Evolutionary conservation across 2,329 filamentous ascomycete species (phyloP), one percentile per base, ranked within the genome.

Genomic region (Cercospora citrullina): DNA sequence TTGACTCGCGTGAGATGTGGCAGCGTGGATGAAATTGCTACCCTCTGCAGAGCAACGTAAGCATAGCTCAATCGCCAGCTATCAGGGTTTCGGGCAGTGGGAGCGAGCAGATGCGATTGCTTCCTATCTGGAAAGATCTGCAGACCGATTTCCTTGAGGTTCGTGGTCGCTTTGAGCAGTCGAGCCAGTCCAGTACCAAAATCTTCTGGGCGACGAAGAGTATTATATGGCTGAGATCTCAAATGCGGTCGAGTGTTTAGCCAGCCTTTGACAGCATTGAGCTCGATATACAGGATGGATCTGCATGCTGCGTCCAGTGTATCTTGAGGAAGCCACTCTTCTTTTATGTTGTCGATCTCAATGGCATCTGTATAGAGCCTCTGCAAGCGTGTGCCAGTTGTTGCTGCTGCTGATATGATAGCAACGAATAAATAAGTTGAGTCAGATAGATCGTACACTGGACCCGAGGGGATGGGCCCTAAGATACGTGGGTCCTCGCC

Each of bases 311-410:
- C 63, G 18, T 71, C 21, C 3, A 76, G 62, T 6, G 64, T 64
- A 2, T 67, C 31, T 58, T 72, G 65, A 9, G 71, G 58, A 3
- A 77, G 65, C 1, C 48, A n/a, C 2, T 64, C 53, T 1, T 68
- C 31, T 16, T 48, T 45, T 18, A 77, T 72, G 33, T 75, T 72
- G 64, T 77, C 76, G 7, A 77, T 66, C 59, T 78, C 73, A 23
- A 78, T 72, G 1, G 73, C 75, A 62, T 78, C 75, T 9, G 75
- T 78, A 59, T 78, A 78, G 5, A 78, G 68, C n/a, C 76, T 68
- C n/a, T 73, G 58, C 10, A 78, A 58, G 28, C 42, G 33, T 5
- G 68, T 51, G 9, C 64, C 58, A 2, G 69, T 63, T 1, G 62
- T 60, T 1, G 74, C 71, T 6, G 72, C 51, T 16, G 74, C 72